Percentiles rank a stretch among this genome's conserved stretches.
These are phyloP conservation scores for Acanthamoeba polyphaga DNA, from an alignment of 208 protist species.

Conservation along the genomic window DNA sequence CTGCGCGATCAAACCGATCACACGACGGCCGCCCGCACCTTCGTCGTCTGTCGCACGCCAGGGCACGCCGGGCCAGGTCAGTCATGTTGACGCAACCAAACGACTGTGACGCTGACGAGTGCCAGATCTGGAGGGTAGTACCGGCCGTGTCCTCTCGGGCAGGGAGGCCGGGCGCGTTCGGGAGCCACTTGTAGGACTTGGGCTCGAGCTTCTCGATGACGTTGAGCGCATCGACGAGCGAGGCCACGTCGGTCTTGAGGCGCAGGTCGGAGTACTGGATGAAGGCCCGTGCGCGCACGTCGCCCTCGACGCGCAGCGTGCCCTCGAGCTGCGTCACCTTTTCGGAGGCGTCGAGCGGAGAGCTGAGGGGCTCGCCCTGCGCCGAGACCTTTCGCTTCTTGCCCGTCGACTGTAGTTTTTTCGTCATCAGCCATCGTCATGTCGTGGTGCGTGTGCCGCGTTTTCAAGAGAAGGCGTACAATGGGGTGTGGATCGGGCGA, in stretches of 20 bases:
- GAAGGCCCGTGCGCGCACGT: slow-evolving; percentile 53
- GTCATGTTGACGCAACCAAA: too few relatives aligned
- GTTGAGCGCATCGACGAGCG: slow-evolving; percentile 54
- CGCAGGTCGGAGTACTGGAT: slow-evolving; percentile 74
- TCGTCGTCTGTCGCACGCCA: not conserved
- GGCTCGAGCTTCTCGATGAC: slow-evolving; percentile 60
- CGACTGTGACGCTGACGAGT: too few relatives aligned
- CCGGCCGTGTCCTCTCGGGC: not conserved
- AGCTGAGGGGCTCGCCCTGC: not conserved
- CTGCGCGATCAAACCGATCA: slow-evolving; percentile 75
- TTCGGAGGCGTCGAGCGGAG: not conserved
- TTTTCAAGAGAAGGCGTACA: not conserved
- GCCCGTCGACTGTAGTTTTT: not conserved
- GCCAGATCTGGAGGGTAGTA: not conserved
- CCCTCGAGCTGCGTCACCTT: slow-evolving; percentile 26
- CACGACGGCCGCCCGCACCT: not conserved
- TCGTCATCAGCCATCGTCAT: too few relatives aligned
- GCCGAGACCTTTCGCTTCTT: slow-evolving; percentile 36
- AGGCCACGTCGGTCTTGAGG: slow-evolving; percentile 62
- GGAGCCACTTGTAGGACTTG: slow-evolving; percentile 70
- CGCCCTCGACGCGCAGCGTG: slow-evolving; percentile 63
- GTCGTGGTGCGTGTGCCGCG: too few relatives aligned
- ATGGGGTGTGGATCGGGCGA: not conserved
- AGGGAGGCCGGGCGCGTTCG: not conserved
- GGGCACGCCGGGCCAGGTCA: too few relatives aligned